phyloP scores from a whole-genome alignment of 108 stramenopile species.

The Nitzschia sp. region DNA sequence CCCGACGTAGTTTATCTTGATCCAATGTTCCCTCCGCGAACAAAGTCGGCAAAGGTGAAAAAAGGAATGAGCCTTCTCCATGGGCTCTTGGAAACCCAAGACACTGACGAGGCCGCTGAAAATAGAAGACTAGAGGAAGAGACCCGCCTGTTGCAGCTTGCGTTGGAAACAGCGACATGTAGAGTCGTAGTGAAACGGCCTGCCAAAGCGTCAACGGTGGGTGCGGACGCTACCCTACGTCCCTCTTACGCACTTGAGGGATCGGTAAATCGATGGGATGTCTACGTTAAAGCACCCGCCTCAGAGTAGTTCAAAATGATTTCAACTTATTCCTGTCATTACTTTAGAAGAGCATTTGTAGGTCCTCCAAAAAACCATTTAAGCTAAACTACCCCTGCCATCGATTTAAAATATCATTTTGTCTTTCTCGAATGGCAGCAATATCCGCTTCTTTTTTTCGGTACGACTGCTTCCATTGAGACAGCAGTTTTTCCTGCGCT shows the following conservation, averaged over 20 bases:
- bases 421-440: not conserved
- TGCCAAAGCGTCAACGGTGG: slow-evolving; percentile 62
- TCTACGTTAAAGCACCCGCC: slow-evolving; percentile 47
- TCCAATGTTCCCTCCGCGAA: slow-evolving; percentile 88
- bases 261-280: slow-evolving; percentile 81
- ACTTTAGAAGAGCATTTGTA: no score
- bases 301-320: no score
- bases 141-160: slow-evolving; percentile 45
- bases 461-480: slow-evolving; percentile 2
- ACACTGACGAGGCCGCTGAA: not conserved
- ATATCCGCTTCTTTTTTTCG: not conserved
- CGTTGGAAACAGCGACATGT: slow-evolving; percentile 39
- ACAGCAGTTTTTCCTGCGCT: not conserved
- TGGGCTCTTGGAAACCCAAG: slow-evolving; percentile 59
- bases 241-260: slow-evolving; percentile 74
- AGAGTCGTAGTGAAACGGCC: slow-evolving; percentile 87
- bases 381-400: no score
- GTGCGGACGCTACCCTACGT: not conserved
- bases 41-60: slow-evolving; percentile 74
- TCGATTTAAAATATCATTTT: not conserved
- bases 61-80: slow-evolving; percentile 86
- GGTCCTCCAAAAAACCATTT: no score
- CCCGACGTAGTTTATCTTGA: slow-evolving; percentile 73
- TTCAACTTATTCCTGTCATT: no score
- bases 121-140: slow-evolving; percentile 38